Evolutionary conservation across 2,329 filamentous ascomycete genomes (phyloP).

Genomic region (Fusarium mexicanum): DNA sequence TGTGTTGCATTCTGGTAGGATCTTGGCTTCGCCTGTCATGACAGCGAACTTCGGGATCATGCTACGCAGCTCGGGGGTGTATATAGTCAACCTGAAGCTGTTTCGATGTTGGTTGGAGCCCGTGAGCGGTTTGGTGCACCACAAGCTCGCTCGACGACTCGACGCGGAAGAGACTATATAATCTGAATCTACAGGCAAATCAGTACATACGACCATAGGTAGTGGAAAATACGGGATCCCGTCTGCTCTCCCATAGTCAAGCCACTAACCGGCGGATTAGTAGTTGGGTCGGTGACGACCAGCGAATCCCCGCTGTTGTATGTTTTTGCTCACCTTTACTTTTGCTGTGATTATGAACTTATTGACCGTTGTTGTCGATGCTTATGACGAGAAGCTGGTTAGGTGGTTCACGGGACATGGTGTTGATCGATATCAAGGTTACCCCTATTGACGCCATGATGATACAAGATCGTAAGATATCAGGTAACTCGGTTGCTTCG

Average conservation of each 20-base stretch:
- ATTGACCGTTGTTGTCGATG: neutral
- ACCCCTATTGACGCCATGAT: too few species aligned
- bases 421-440: too few species aligned
- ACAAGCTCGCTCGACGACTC: neutral
- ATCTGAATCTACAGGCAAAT: accelerated
- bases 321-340: neutral
- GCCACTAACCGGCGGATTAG: neutral
- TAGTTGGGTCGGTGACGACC: neutral
- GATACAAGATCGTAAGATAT: too few species aligned
- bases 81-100: neutral
- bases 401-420: neutral
- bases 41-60: too few species aligned
- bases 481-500: too few species aligned
- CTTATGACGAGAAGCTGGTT: neutral
- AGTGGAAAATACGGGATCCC: neutral
- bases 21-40: too few species aligned
- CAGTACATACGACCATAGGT: neutral
- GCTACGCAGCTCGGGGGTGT: neutral
- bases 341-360: neutral
- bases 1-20: too few species aligned
- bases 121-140: neutral
- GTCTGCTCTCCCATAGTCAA: neutral
- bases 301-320: neutral
- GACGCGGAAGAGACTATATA: accelerated
- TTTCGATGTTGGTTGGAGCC: neutral